phyloP scores from a whole-genome alignment of 805 yeast species.

The Saturnispora silvae region DNA sequence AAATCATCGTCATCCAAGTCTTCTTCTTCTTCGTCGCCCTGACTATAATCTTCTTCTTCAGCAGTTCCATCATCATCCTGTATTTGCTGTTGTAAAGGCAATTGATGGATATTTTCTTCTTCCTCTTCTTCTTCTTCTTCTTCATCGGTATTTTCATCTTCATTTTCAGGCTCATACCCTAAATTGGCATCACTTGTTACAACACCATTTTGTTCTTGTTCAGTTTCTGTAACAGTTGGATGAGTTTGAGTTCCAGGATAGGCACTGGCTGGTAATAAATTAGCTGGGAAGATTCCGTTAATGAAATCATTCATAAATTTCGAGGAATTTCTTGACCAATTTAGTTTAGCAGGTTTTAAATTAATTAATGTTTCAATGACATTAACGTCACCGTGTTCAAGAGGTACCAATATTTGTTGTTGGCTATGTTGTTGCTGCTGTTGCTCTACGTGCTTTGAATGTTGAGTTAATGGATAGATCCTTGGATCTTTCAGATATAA shows the following conservation, averaged over 20 bases:
- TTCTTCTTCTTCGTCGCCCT: conserved; percentile 1
- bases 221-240: conserved; percentile 14
- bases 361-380: background rate
- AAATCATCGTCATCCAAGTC: conserved; percentile 4
- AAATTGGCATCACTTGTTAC: background rate
- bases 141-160: conserved; percentile 17
- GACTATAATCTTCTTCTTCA: conserved; percentile 7
- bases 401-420: background rate
- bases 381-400: background rate
- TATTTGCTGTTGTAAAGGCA: too few relatives aligned
- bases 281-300: conserved; percentile 18
- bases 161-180: conserved; percentile 6
- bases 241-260: too few relatives aligned
- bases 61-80: too few relatives aligned
- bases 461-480: conserved; percentile 1
- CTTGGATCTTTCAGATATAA: conserved; percentile 15
- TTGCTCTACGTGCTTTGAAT: background rate
- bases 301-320: conserved; percentile 26
- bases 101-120: too few relatives aligned
- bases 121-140: conserved; percentile 13
- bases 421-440: background rate
- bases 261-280: conserved; percentile 6
- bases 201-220: conserved; percentile 7
- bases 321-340: conserved; percentile 23
- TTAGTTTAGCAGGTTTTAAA: conserved; percentile 15